Conservation (phyloP, 2,329 filamentous ascomycete genomes). For the Cladosporium oxysporum region DNA sequence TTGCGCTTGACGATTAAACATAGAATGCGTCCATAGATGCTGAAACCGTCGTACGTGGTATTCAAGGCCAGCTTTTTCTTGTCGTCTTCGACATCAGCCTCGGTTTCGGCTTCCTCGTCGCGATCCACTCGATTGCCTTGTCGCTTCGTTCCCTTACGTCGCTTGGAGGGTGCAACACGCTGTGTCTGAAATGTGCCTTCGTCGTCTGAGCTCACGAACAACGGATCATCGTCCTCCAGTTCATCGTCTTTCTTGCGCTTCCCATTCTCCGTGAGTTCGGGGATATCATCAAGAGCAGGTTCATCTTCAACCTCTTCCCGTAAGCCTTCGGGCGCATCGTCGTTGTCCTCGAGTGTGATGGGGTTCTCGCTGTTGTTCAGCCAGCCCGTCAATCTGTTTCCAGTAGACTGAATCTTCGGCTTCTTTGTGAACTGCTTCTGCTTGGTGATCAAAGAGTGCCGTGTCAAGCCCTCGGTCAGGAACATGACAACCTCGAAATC, state of each 20-base stretch:
- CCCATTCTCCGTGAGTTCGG: constrained; percentile 40
- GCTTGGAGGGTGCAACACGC: constrained; percentile 28
- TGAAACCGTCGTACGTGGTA: constrained; percentile 91
- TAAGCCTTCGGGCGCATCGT: constrained; percentile 50
- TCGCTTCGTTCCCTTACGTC: constrained; percentile 23
- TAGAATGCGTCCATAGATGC: constrained; percentile 89
- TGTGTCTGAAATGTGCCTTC: constrained; percentile 39
- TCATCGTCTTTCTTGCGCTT: constrained; percentile 28
- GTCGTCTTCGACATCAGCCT: constrained; percentile 44
- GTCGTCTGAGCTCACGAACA: constrained; percentile 42
- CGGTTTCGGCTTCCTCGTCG: constrained; percentile 22
- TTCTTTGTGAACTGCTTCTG: constrained; percentile 68
- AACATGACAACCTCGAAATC: constrained; percentile 97
- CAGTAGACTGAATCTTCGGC: constrained; percentile 46
- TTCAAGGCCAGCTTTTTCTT: constrained; percentile 90
- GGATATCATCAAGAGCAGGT: constrained; percentile 58
- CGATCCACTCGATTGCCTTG: constrained; percentile 11
- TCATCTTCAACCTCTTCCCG: constrained; percentile 64
- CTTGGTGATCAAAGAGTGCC: constrained; percentile 84
- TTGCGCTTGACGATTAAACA: constrained; percentile 85
- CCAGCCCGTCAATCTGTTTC: constrained; percentile 51
- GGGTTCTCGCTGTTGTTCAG: constrained; percentile 45
- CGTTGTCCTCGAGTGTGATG: constrained; percentile 43
- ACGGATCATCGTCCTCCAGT: constrained; percentile 32
- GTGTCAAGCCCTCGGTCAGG: constrained; percentile 79